phyloP scores from a whole-genome alignment of 2,329 filamentous ascomycete species.

The Pseudogymnoascus pannorum region DNA sequence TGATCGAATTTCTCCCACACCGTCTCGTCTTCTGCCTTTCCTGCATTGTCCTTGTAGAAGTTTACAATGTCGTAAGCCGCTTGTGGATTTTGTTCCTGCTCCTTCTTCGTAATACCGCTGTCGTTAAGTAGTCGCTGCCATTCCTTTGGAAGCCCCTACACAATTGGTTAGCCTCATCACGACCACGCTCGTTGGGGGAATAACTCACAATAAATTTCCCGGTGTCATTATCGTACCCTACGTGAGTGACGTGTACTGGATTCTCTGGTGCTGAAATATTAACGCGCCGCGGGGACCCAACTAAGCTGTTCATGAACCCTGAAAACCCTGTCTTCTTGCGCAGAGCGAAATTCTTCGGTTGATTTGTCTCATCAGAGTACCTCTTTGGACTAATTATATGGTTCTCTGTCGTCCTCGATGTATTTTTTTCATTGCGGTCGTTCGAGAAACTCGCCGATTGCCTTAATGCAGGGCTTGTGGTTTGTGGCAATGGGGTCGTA shows the following conservation, averaged over 20 bases:
- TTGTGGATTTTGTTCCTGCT: conserved; percentile 91
- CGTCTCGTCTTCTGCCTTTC: conserved; percentile 66
- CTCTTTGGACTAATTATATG: conserved; percentile 55
- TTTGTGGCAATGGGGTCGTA: conserved; percentile 46
- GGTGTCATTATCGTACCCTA: conserved; percentile 92
- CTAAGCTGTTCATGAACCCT: conserved; percentile 74
- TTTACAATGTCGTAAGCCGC: conserved; percentile 92
- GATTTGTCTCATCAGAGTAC: conserved; percentile 70
- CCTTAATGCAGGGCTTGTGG: conserved; percentile 50
- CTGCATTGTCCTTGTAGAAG: conserved; percentile 93
- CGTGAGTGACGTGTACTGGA: conserved; percentile 94
- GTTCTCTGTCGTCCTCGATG: conserved; percentile 37
- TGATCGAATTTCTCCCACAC: conserved; percentile 96
- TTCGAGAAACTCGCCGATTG: conserved; percentile 60
- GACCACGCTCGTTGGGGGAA: neutral
- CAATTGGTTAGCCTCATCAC: neutral
- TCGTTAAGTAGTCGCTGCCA: conserved; percentile 95
- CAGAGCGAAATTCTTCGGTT: conserved; percentile 49
- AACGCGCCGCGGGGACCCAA: conserved; percentile 81
- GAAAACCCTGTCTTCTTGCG: conserved; percentile 87
- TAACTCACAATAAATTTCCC: conserved; percentile 80
- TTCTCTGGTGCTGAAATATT: conserved; percentile 97
- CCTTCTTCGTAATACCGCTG: conserved; percentile 92
- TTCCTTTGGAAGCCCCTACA: conserved; percentile 85
- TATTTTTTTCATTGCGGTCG: conserved; percentile 41